Evolutionary conservation across 140 eudicot species (phyloP), one percentile per base, ranked within the genome.

Genomic region (Cichorium intybus): DNA sequence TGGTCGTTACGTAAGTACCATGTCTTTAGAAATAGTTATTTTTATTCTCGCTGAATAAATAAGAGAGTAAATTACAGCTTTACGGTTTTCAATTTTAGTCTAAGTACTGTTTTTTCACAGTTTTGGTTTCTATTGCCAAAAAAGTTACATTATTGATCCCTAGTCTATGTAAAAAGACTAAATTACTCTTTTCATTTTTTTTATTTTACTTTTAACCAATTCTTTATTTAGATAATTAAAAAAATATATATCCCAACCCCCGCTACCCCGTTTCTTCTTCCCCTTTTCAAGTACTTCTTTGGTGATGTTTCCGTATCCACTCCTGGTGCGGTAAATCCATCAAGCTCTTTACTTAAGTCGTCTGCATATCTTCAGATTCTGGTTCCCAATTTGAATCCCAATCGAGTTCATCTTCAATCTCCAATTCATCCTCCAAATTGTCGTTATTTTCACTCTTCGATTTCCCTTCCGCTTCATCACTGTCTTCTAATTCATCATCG

Each of bases 301-400:
- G 2, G 95, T 92, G 3, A 82, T 73, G 73, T 92, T 92, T 24
- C 96, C 98, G 64, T 80, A 92, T 6, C 96, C 98, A 81, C 87
- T 23, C 96, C 90, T 0, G 95, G 80, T 4, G 95, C 82, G 6
- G 62, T 48, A 77, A 85, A 92, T 28, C 98, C 98, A 60, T 85
- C 95, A 41, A 79, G 21, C 64, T 82, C 96, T 48, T 70, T n/a
- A n/a, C n/a, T 72, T 24, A 78, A 80, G 64, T 80, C 91, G 43
- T 80, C 85, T 1, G 79, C 87, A 10, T 75, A 0, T 76, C 77
- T 17, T 80, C 85, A 35, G 75, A 83, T n/a, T 68, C 87, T 17
- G 80, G 69, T 12, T 71, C 95, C 89, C 84, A 84, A 8, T 79
- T 88, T 2, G 71, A 69, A 64, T 85, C 88, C 93, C 88, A 87